Conservation (phyloP, 495 filamentous ascomycete species). For the Daldinia bambusicola region DNA sequence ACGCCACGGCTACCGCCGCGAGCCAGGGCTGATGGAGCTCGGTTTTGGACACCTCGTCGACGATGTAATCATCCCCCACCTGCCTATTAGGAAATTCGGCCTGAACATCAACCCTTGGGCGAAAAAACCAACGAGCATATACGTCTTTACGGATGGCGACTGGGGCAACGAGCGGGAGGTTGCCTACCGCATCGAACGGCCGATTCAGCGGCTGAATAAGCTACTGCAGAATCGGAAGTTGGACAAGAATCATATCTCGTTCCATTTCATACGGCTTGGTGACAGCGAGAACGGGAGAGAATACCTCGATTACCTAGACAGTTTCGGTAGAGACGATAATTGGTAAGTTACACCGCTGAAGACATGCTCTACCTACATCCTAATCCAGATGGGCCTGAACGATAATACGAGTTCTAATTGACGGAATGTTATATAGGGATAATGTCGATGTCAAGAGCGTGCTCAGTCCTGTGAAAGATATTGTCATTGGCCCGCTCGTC, state of each 20-base stretch:
- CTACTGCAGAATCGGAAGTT: conserved; percentile 36
- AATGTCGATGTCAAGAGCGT: conserved; percentile 49
- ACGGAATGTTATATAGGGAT: conserved; percentile 38
- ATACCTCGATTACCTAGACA: conserved; percentile 49
- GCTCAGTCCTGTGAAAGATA: neutral
- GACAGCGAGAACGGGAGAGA: conserved; percentile 8
- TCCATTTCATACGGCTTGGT: neutral
- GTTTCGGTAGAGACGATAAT: conserved; percentile 18
- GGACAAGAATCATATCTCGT: conserved; percentile 21
- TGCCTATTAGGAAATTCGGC: conserved; percentile 32
- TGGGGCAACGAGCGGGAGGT: conserved; percentile 45
- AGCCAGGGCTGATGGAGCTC: conserved; percentile 31
- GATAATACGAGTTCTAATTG: too few relatives aligned
- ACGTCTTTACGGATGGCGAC: conserved; percentile 54
- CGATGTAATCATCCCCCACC: conserved; percentile 30
- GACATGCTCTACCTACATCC: too few relatives aligned
- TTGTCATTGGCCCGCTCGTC: neutral
- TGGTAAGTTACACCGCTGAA: conserved; percentile 6
- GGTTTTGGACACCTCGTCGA: conserved; percentile 31
- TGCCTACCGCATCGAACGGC: conserved; percentile 31
- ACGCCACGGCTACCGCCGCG: conserved; percentile 19
- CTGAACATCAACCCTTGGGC: conserved; percentile 20
- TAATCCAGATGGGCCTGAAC: too few relatives aligned
- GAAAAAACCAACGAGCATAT: conserved; percentile 48
- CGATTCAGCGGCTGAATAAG: conserved; percentile 43